Conservation (phyloP, 1,139 yeast genomes). For the Cylindricascospora bacillispora region DNA sequence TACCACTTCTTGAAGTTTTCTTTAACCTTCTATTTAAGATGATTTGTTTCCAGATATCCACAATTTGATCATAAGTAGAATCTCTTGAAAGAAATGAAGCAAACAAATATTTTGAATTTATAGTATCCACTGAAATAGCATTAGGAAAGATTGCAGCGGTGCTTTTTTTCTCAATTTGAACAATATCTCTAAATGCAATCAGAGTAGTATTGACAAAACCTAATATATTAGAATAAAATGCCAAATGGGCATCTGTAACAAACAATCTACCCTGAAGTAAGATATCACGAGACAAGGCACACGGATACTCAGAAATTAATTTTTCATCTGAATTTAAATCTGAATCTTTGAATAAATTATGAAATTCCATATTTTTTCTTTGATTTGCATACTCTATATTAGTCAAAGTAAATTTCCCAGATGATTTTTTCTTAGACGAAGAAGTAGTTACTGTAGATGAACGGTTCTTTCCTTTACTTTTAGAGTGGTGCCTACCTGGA, state of each 20-base stretch:
- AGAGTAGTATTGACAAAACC: constrained; percentile 60
- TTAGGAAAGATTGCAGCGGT: constrained; percentile 68
- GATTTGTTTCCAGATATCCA: constrained; percentile 45
- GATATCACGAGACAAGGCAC: constrained; percentile 63
- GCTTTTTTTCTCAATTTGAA: constrained; percentile 56
- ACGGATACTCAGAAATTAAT: constrained; percentile 51
- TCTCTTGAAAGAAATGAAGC: constrained; percentile 65
- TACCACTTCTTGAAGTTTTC: constrained; percentile 7
- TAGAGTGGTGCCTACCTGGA: constrained; percentile 10
- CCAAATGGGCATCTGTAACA: constrained; percentile 43
- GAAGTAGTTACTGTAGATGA: constrained; percentile 4
- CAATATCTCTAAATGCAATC: constrained; percentile 56
- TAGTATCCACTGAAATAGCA: constrained; percentile 56
- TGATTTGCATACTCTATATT: constrained; percentile 25
- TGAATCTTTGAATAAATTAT: constrained; percentile 40
- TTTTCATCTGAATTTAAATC: constrained; percentile 38
- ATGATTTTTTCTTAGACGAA: constrained; percentile 3
- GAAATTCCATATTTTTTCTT: constrained; percentile 52
- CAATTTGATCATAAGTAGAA: constrained; percentile 45
- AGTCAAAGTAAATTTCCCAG: constrained; percentile 12
- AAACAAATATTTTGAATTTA: constrained; percentile 58
- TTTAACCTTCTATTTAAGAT: constrained; percentile 19
- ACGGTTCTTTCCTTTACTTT: constrained; percentile 11
- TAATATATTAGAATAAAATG: constrained; percentile 60
- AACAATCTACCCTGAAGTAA: constrained; percentile 61